Base-by-base conservation (phyloP, 2,329 filamentous ascomycete species). In the Colletotrichum orchidophilum region DNA sequence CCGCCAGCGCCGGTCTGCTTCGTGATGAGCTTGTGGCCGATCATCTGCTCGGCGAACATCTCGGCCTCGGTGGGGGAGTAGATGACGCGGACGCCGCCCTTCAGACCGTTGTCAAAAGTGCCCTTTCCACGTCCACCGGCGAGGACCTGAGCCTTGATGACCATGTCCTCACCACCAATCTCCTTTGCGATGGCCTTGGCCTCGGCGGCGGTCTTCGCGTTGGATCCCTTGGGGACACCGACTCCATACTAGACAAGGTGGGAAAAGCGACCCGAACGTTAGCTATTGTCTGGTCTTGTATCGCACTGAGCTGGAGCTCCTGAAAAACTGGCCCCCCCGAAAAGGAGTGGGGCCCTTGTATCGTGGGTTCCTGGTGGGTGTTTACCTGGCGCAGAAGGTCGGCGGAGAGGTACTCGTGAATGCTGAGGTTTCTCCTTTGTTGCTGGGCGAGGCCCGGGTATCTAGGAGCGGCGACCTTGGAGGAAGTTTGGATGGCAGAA, bases 11-110 rank as follows among this genome's bases (percentile, higher is more conserved):
- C 96, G 71, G 96, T 99, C 89, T 99, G 96, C 91, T 99, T 99
- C 84, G 96, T 99, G 86, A 99, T 91, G 85, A 99, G 94, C 87
- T 98, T 98, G 88, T 99, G 96, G 81, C 96, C 96, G 85, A 99
- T 98, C 96, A 99, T 99, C 88, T 99, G 95, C 78, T 96, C 90
- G 77, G 96, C 96, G 82, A 99, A 97, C 91, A 98, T 97, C 88
- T 94, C 93, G 81, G 96, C 96, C 88, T 93, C 91, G 78, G 95
- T 95, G 72, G 96, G 94, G 87, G 96, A 98, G 91, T 98, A 99
- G 86, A 99, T 97, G 80, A 99, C 95, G 79, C 96, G 92, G 78
- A 99, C 96, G 87, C 96, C 96, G 80, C 96, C 96, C 90, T 99
- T 99, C 82, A 99, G 92, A 79, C 96, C 96, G 85, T 98, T 98